Evolutionary conservation across 139 green algal genomes (phyloP).

Genomic region (Edaphochlamys debaryana): DNA sequence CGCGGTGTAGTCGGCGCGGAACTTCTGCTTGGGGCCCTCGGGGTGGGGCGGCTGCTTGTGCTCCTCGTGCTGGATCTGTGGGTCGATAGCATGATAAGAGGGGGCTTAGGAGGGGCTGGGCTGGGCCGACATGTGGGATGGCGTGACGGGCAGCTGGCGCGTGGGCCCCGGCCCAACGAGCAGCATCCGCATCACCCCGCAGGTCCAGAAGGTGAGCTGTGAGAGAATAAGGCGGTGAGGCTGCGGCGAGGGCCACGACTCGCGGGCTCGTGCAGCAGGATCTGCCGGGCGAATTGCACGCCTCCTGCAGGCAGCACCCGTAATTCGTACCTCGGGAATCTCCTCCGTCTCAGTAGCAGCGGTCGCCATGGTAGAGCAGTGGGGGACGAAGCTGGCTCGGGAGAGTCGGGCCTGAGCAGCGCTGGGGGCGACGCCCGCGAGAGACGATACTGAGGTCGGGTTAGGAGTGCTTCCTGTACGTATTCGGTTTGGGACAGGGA

Average conservation of each 20-base stretch:
- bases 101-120: background rate
- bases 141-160: no score
- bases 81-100: background rate
- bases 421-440: no score
- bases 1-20: constrained; percentile 83
- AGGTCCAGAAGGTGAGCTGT: no score
- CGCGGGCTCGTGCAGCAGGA: background rate
- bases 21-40: constrained; percentile 49
- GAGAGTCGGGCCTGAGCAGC: no score
- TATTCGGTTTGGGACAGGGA: no score
- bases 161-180: background rate
- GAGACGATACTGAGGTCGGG: no score
- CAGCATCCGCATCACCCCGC: no score
- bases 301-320: background rate
- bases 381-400: background rate
- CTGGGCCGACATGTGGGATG: background rate
- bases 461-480: no score
- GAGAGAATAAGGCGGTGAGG: background rate
- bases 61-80: constrained; percentile 39
- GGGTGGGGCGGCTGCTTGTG: constrained; percentile 28
- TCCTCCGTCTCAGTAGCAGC: constrained; percentile 23
- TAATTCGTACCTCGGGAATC: constrained; percentile 24
- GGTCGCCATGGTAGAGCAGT: constrained; percentile 4
- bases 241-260: background rate
- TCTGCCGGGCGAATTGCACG: background rate